Evolutionary conservation across 2,329 filamentous ascomycete genomes (phyloP), one percentile per base, ranked within the genome.

Genomic region (Beauveria asiatica): DNA sequence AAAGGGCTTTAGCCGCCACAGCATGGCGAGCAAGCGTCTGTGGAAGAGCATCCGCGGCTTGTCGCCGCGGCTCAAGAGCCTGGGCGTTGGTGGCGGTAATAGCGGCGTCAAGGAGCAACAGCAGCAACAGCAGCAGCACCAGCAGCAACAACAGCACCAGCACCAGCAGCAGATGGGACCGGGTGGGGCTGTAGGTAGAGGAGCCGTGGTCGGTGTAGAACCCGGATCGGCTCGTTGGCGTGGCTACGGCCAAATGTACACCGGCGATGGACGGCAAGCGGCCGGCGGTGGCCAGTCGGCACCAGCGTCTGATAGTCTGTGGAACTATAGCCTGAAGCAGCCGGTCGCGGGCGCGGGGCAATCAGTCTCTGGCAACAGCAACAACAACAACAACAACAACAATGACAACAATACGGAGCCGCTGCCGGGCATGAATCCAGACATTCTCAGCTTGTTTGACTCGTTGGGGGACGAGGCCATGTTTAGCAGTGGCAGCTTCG

Each of bases 41-140:
- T 75, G 72, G 73, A 71, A 70, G 17, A 74, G 67, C 21, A 73
- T 76, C 10, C 65, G 70, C 0, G 70, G 69, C 0, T 60, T 74
- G 21, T 65, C 74, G 5, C 72, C 73, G 0, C 63, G 70, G 1
- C 62, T 75, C 23, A 67, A 64, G 27, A 66, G 62, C 0, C 64
- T 73, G 1, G 68, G 67, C 62, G 65, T 3, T 50, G 63, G 21
- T 6, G 37, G 48, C 9, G 51, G 51, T 6, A 33, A 33, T 11
- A 33, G 25, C 11, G 46, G 33, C 13, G 23, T 1, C 25, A 41
- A 51, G 11, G 37, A 59, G 19, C 48, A 30, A 27, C 33, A 44
- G 46, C 33, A 44, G 46, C 39, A 13, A 5, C 19, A 55, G 5
- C 23, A 25, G 1, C 37, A 19, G 3, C 21, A 42, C 19, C 42